phyloP scores from a whole-genome alignment of 140 eudicot genomes.

The Ambrosia hybrid region DNA sequence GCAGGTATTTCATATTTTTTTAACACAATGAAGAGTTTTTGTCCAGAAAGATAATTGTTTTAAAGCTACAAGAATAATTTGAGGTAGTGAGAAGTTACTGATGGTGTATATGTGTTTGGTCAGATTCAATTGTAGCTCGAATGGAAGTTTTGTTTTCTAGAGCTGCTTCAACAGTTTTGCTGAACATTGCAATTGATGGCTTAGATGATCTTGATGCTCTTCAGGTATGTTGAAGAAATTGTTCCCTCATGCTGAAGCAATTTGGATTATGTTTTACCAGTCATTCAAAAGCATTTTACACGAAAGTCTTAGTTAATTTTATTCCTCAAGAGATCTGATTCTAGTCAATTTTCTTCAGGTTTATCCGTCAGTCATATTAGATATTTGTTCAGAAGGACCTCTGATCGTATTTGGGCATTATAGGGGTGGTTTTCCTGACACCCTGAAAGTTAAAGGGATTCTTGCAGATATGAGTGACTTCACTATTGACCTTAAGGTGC shows the following conservation, averaged over 20 bases:
- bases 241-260: background rate
- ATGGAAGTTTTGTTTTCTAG: conserved; percentile 56
- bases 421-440: conserved; percentile 67
- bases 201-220: conserved; percentile 63
- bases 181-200: conserved; percentile 59
- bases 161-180: conserved; percentile 59
- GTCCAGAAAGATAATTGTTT: background rate
- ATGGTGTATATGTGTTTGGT: conserved; percentile 19
- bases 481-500: conserved; percentile 57
- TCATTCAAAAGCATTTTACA: background rate
- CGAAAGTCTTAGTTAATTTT: background rate
- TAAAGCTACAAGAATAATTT: background rate
- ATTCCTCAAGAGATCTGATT: conserved; percentile 8
- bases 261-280: background rate
- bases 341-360: conserved; percentile 34
- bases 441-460: conserved; percentile 50
- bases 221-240: conserved; percentile 42
- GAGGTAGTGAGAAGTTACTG: background rate
- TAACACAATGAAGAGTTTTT: background rate
- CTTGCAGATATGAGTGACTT: conserved; percentile 50
- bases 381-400: conserved; percentile 67
- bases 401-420: conserved; percentile 69
- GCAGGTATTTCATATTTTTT: conserved; percentile 45
- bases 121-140: conserved; percentile 68
- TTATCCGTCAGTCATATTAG: conserved; percentile 59